Evolutionary conservation across 1,284 basidiomycete species (phyloP), one percentile per base, ranked within the genome.

Genomic region (Marasmius fiardii): DNA sequence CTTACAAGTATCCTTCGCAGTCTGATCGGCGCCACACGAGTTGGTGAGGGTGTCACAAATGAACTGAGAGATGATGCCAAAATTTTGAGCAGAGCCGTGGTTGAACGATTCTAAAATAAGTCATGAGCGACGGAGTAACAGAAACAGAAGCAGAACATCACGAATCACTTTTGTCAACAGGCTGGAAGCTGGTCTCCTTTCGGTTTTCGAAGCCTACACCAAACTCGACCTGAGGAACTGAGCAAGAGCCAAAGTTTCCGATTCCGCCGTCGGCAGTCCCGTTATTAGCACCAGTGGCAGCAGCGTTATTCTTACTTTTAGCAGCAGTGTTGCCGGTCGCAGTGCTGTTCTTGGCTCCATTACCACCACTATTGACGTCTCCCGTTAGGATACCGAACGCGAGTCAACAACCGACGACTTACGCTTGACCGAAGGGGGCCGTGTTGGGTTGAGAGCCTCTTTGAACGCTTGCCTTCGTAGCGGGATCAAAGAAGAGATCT

Each of bases 401-500:
- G 54, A 20, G 47, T 21, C 21, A 23, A 20, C 10, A n/a, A 50
- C 14, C 39, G 35, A 21, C 23, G n/a, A 54, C 56, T 34, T 51
- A 57, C 56, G 58, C 60, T 53, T 60, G 63, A 37, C 69, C 70
- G 63, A 82, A 80, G 49, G 81, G 81, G 39, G 61, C 67, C 4
- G 82, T 85, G 65, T 84, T 82, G 4, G 78, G 64, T 63, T 82
- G 79, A 11, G 70, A 64, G n/a, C 83, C 82, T 62, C 74, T 75
- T 56, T 61, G 61, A 33, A 84, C 80, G 37, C 78, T 74, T 18
- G 64, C 61, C 52, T 67, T 56, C 4, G 64, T 65, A 2, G 76
- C 79, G 34, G 82, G 81, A 66, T 84, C 82, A 63, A 83, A 84
- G 73, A 86, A 86, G 43, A 79, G 48, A 47, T 79, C 64, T 57